Percentiles rank a stretch among this genome's conserved stretches.
Conservation (phyloP, 208 protist genomes). For the Trypanosoma vivax region DNA sequence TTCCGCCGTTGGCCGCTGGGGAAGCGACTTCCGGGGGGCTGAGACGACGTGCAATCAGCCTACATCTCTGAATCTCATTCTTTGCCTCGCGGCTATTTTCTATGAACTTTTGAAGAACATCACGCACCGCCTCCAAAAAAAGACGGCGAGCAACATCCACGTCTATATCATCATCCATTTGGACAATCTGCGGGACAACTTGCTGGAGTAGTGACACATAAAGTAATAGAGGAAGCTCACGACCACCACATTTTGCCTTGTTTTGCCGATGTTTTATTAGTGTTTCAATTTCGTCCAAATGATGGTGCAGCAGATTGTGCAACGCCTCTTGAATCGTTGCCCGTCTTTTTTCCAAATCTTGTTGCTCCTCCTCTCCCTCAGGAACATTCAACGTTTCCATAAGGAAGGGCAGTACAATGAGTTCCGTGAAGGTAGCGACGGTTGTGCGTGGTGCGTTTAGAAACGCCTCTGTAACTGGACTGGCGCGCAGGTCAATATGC, state of each 20-base stretch:
- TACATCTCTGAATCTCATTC: not conserved
- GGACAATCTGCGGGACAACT: conserved; percentile 25
- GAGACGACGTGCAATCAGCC: conserved; percentile 4
- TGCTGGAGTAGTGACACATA: conserved; percentile 41
- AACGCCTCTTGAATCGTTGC: not conserved
- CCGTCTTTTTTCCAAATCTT: not conserved
- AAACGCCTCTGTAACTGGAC: conserved; percentile 12
- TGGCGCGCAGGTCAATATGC: conserved; percentile 6
- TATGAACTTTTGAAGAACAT: conserved; percentile 16
- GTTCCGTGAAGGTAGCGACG: conserved; percentile 10
- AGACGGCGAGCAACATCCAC: conserved; percentile 7
- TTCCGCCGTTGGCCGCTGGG: not conserved
- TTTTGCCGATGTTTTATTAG: not conserved
- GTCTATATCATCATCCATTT: conserved; percentile 22
- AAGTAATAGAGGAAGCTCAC: conserved; percentile 9
- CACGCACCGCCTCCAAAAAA: conserved; percentile 19
- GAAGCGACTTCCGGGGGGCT: not conserved
- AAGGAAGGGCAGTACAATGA: conserved; percentile 17
- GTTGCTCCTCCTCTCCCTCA: not conserved
- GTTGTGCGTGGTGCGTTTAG: conserved; percentile 6
- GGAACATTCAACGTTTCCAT: not conserved
- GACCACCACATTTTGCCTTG: not conserved
- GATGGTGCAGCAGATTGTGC: conserved; percentile 12
- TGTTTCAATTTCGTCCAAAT: conserved; percentile 13
- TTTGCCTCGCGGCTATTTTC: conserved; percentile 3